A percentile compares a stretch with the other conserved stretches of the same genome.
These are phyloP conservation scores for Mastigamoeba balamuthi DNA, from an alignment of 78 protist species.

Conservation along the genomic window DNA sequence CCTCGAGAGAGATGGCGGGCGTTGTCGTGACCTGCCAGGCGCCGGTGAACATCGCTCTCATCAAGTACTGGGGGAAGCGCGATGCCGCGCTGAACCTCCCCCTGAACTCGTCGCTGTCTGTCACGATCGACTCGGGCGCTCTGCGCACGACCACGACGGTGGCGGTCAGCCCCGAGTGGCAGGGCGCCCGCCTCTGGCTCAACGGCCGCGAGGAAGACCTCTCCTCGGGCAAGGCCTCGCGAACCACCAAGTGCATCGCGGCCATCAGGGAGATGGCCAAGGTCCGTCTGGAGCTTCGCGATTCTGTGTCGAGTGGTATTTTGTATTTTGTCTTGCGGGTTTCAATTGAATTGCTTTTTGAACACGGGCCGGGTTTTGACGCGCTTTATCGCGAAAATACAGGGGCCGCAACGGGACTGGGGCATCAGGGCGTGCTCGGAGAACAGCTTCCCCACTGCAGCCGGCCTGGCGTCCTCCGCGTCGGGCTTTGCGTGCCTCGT, in stretches of 20 bases:
- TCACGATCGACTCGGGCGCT: slow-evolving; percentile 67
- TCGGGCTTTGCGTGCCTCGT: slow-evolving; percentile 86
- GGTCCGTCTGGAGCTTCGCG: not conserved
- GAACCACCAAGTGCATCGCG: not conserved
- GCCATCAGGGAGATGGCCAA: not conserved
- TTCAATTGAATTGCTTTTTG: not conserved
- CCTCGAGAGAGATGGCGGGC: slow-evolving; percentile 5
- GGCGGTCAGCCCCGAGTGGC: slow-evolving; percentile 1
- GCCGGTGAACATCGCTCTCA: slow-evolving; percentile 95
- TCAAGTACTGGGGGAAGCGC: slow-evolving; percentile 99
- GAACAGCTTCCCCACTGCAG: slow-evolving; percentile 97
- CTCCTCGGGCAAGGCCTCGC: not conserved
- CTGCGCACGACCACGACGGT: slow-evolving; percentile 72
- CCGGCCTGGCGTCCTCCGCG: slow-evolving; percentile 98
- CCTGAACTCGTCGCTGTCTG: slow-evolving; percentile 73
- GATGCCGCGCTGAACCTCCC: slow-evolving; percentile 83
- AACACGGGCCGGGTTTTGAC: no score
- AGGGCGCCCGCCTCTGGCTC: slow-evolving; percentile 78
- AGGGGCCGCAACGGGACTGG: no score
- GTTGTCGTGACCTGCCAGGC: slow-evolving; percentile 67
- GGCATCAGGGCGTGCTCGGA: not conserved
- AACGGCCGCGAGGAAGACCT: slow-evolving; percentile 84
- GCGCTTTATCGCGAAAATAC: no score
- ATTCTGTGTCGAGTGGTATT: not conserved
- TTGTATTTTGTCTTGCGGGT: not conserved